Percentiles rank a stretch among this genome's conserved stretches.
These are phyloP conservation scores for Neurospora africana DNA, from an alignment of 495 filamentous ascomycete genomes.

Conservation along the genomic window DNA sequence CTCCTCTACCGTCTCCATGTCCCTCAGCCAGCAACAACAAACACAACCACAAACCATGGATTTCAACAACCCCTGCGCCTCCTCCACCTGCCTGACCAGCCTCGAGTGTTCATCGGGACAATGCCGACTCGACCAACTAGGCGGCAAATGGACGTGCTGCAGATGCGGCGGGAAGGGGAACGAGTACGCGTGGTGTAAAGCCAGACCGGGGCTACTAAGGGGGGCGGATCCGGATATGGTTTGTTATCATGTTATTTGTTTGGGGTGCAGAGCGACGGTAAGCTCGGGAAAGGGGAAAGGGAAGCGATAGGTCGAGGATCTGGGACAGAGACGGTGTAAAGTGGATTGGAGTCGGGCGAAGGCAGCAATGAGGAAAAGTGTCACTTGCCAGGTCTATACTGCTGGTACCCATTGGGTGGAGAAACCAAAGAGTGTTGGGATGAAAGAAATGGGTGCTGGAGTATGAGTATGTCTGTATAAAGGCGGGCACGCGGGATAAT, in stretches of 20 bases:
- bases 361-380: no score
- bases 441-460: no score
- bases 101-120: constrained; percentile 32
- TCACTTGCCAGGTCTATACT: no score
- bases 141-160: constrained; percentile 35
- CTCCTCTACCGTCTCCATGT: background rate
- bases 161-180: constrained; percentile 32
- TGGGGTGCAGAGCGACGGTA: constrained; percentile 8
- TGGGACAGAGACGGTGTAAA: no score
- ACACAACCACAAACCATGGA: constrained; percentile 11
- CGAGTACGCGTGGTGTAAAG: constrained; percentile 11
- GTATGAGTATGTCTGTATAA: no score
- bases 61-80: constrained; percentile 30
- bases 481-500: no score
- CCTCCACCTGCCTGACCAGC: constrained; percentile 30
- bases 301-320: background rate
- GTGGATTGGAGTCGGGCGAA: no score
- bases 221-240: constrained; percentile 33
- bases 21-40: background rate
- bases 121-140: constrained; percentile 33
- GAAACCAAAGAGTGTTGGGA: no score
- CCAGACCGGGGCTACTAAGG: constrained; percentile 16
- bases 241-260: constrained; percentile 27
- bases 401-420: no score
- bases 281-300: background rate